phyloP scores from a whole-genome alignment of 768 basidiomycete genomes.

The Lactifluus echinatus region DNA sequence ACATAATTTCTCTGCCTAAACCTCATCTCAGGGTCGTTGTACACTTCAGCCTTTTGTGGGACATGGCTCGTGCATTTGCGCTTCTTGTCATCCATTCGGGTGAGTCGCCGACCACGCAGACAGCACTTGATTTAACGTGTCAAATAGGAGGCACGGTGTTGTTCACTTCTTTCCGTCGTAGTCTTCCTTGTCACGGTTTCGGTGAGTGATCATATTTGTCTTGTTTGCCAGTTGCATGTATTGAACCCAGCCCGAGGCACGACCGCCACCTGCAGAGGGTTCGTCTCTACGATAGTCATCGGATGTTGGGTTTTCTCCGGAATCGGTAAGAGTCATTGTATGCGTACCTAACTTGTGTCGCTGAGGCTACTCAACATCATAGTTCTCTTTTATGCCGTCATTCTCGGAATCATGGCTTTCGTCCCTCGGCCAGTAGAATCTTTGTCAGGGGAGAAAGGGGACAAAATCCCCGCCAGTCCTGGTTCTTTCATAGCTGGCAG shows the following conservation, averaged over 20 bases:
- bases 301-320: slow-evolving; percentile 14
- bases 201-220: not conserved
- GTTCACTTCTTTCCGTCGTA: slow-evolving; percentile 1
- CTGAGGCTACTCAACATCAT: not conserved
- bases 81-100: slow-evolving; percentile 12
- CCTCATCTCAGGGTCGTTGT: slow-evolving; percentile 9
- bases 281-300: not conserved
- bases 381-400: slow-evolving; percentile 7
- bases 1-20: not conserved
- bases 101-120: not conserved
- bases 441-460: not conserved
- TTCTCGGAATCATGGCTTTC: slow-evolving; percentile 10
- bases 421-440: slow-evolving; percentile 9
- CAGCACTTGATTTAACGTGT: not conserved
- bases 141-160: slow-evolving; percentile 3
- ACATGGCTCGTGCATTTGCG: slow-evolving; percentile 2
- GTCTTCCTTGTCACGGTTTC: slow-evolving; percentile 8
- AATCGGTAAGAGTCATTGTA: not conserved
- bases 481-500: slow-evolving; percentile 1
- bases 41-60: slow-evolving; percentile 11
- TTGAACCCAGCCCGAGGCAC: not conserved
- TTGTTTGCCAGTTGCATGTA: not conserved
- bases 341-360: not conserved
- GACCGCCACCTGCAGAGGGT: not conserved
- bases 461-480: not conserved